phyloP scores from a whole-genome alignment of 2,329 filamentous ascomycete genomes.

The Exophiala bonariae region DNA sequence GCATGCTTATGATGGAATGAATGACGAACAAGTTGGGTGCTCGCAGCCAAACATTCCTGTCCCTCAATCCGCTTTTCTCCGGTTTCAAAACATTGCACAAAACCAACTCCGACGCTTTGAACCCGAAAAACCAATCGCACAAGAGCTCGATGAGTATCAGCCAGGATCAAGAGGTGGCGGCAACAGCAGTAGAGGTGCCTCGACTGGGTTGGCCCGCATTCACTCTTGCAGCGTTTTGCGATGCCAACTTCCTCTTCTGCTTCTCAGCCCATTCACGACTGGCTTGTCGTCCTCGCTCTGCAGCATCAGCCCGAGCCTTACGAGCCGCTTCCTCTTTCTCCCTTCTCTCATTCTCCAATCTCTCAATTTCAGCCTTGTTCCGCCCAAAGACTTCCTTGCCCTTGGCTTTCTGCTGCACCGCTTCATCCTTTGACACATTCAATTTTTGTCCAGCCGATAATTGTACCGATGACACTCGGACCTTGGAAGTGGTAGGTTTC shows the following conservation, averaged over 20 bases:
- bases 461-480: slow-evolving; percentile 19
- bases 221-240: slow-evolving; percentile 14
- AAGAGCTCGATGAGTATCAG: no score
- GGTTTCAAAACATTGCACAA: no score
- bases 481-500: slow-evolving; percentile 11
- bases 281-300: slow-evolving; percentile 34
- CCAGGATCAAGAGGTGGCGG: slow-evolving; percentile 3
- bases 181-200: neutral
- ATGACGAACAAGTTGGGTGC: neutral
- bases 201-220: neutral
- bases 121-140: neutral
- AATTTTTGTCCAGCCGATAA: slow-evolving; percentile 20
- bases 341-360: slow-evolving; percentile 30
- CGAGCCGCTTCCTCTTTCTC: slow-evolving; percentile 35
- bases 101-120: slow-evolving; percentile 1
- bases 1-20: neutral
- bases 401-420: slow-evolving; percentile 28
- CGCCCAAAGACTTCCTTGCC: slow-evolving; percentile 33
- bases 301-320: slow-evolving; percentile 36
- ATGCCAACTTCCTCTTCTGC: slow-evolving; percentile 29
- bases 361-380: slow-evolving; percentile 25
- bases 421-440: slow-evolving; percentile 23
- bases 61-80: no score
- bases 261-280: slow-evolving; percentile 38
- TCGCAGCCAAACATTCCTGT: no score